A percentile compares a stretch with the other conserved stretches of the same genome.
These are phyloP conservation scores for Aspergillus sp. DNA, from an alignment of 2,329 filamentous ascomycete genomes.

Conservation along the genomic window DNA sequence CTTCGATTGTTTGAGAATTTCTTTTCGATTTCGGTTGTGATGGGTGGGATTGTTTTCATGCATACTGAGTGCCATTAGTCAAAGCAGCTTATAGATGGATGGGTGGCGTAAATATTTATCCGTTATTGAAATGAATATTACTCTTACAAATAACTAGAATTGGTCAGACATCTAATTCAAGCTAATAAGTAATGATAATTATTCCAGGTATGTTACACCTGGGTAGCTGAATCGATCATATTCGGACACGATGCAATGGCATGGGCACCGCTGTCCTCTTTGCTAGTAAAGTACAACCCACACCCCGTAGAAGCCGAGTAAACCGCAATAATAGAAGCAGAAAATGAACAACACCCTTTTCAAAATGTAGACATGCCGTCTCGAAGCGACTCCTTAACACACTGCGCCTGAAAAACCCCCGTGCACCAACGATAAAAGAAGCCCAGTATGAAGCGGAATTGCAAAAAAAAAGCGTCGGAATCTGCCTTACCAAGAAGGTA, in stretches of 20 bases:
- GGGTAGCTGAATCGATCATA: no score
- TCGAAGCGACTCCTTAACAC: constrained; percentile 15
- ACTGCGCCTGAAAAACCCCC: constrained; percentile 11
- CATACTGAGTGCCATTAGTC: background rate
- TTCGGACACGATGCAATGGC: no score
- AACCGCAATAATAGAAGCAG: background rate
- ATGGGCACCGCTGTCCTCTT: no score
- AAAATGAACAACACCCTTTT: background rate
- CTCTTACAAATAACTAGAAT: no score
- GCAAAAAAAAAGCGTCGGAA: background rate
- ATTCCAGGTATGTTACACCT: no score
- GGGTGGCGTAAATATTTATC: background rate
- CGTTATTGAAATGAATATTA: background rate
- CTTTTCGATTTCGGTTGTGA: background rate
- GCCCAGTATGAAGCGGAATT: background rate
- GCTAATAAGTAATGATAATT: no score
- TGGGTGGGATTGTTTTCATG: background rate
- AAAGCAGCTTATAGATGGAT: background rate
- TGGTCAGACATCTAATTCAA: no score
- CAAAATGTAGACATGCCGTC: background rate
- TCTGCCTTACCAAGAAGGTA: background rate
- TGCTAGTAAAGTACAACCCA: background rate
- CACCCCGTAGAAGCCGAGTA: background rate
- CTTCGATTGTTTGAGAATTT: background rate
- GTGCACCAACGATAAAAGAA: background rate